Base-by-base conservation (phyloP, 306 rosid genomes). In the Casuarina cunninghamiana region DNA sequence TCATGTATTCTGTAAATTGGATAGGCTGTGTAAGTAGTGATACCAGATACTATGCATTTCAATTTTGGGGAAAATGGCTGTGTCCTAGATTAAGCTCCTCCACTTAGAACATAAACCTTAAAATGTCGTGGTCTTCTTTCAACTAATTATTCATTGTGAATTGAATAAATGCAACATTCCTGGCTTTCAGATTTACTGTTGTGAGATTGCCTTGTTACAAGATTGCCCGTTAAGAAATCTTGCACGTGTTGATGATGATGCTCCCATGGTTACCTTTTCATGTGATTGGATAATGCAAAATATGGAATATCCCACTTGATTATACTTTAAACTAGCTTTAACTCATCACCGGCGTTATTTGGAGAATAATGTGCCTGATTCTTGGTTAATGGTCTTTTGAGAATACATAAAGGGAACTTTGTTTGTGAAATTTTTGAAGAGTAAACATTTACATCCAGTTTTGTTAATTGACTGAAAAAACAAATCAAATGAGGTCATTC, bases 1-100 rank as follows among this genome's bases (percentile, higher is more conserved):
- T 53, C 32, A 73, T 12, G 73, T 16, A 54, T 74, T 39, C 55
- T 75, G 69, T 63, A 78, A 78, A 78, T 71, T 71, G 80, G 55
- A 75, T 76, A 71, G 54, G 78, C 65, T 51, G 63, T 78, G 70
- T 63, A 81, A 66, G 83, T 88, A 66, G 50, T 81, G 78, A 82
- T 73, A 77, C 81, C 55, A 35, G 49, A 87, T 86, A 68, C 78
- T 78, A 39, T 80, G 78, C 76, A 71, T 75, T 69, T 68, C 69
- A 66, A 6, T 16, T 72, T 80, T 77, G 57, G 68, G 32, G 74
- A 15, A 15, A 79, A 53, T 26, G 69, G 16, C 26, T 15, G 72
- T 13, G 19, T 68, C 21, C 46, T 74, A 11, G 51, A 35, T 55
- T 12, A 54, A 15, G 48, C 38, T 51, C 11, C 43, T 45, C 49